phyloP scores from a whole-genome alignment of 1,284 basidiomycete genomes.

The Golubevia pallescens region DNA sequence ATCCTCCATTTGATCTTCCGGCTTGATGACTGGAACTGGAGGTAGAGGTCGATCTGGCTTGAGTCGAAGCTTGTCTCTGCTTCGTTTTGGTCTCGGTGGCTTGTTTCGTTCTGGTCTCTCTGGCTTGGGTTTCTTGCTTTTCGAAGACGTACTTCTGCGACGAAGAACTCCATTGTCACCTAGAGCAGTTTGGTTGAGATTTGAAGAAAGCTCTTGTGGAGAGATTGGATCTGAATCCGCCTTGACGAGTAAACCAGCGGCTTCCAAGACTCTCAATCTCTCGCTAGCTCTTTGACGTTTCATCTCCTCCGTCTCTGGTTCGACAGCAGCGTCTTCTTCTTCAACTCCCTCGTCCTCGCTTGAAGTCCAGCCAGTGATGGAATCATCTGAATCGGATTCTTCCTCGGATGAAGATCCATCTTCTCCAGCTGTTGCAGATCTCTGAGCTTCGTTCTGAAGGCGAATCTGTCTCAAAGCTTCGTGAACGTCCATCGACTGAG shows the following conservation, averaged over 20 bases:
- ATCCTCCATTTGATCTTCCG: conserved; percentile 72
- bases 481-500: conserved; percentile 5
- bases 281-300: conserved; percentile 77
- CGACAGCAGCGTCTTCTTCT: conserved; percentile 49
- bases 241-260: conserved; percentile 82
- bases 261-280: conserved; percentile 79
- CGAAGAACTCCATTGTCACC: background rate
- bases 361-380: conserved; percentile 67
- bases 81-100: conserved; percentile 19
- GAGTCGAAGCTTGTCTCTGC: conserved; percentile 17
- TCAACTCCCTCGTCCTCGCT: conserved; percentile 68
- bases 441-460: conserved; percentile 8
- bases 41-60: conserved; percentile 30
- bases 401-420: conserved; percentile 59
- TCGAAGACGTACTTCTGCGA: background rate
- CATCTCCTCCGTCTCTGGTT: conserved; percentile 67
- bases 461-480: background rate
- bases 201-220: conserved; percentile 54
- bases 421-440: conserved; percentile 41
- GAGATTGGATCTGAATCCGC: conserved; percentile 65
- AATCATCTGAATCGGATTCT: conserved; percentile 40
- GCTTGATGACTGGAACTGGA: conserved; percentile 16
- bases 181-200: conserved; percentile 3
- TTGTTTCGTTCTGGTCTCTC: conserved; percentile 28
- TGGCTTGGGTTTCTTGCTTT: conserved; percentile 22